phyloP scores from a whole-genome alignment of 306 rosid species.

The Trifolium pratense region DNA sequence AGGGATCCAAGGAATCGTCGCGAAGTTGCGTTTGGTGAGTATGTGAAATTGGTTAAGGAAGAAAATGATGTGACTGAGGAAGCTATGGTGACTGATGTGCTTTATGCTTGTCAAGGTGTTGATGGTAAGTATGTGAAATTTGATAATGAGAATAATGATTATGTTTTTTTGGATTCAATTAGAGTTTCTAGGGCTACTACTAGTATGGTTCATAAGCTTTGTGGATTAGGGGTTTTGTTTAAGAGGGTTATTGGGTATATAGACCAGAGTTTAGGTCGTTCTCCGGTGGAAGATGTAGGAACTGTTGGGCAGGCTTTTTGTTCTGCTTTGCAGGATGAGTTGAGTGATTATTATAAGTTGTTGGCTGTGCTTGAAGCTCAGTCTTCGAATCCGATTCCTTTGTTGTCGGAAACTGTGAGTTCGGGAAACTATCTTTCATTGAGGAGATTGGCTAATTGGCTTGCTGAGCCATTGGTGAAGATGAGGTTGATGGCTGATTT shows the following conservation, averaged over 20 bases:
- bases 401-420: constrained; percentile 65
- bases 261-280: constrained; percentile 71
- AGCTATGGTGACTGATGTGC: constrained; percentile 80
- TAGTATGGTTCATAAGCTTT: constrained; percentile 72
- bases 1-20: constrained; percentile 83
- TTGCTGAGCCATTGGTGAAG: constrained; percentile 92
- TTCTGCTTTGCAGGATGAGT: constrained; percentile 94
- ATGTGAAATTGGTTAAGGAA: constrained; percentile 66
- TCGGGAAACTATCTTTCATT: constrained; percentile 79
- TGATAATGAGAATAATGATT: constrained; percentile 54
- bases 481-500: constrained; percentile 95
- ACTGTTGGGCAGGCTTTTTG: constrained; percentile 93
- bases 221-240: constrained; percentile 88
- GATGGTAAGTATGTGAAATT: constrained; percentile 81
- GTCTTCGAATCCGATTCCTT: constrained; percentile 81
- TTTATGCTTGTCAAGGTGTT: constrained; percentile 94
- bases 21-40: constrained; percentile 76
- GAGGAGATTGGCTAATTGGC: constrained; percentile 88
- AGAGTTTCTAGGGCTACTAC: constrained; percentile 73
- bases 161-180: constrained; percentile 56
- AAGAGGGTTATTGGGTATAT: constrained; percentile 77
- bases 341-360: constrained; percentile 85
- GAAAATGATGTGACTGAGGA: constrained; percentile 84
- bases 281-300: constrained; percentile 83
- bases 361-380: constrained; percentile 87